Evolutionary conservation across 2,329 filamentous ascomycete species (phyloP), one percentile per base, ranked within the genome.

Genomic region (Ascochyta pisi): DNA sequence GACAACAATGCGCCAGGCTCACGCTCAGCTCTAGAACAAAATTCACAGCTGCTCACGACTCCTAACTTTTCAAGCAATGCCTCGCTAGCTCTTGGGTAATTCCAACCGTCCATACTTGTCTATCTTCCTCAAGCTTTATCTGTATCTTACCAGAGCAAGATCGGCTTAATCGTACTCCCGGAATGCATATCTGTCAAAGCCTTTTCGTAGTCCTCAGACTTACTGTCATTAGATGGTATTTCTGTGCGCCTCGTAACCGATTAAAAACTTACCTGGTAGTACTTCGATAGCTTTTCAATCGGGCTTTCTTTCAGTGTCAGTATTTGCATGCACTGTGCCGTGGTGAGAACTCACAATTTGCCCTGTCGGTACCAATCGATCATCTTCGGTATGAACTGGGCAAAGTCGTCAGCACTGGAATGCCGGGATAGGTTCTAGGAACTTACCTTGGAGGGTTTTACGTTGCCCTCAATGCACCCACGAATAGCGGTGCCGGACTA

Each of bases 281-380:
- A 55, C 24, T 42, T 50, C 8, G 37, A 16, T 8, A 55, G 31
- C 42, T 55, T 55, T 22, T 55, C 53, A 15, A 55, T 55, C 1
- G 53, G 53, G 12, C 53, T 55, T 33, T 0, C 9, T 1, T 6
- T 10, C 19, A 13, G 19, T 39, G 24, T 62, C 22, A 56, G 46
- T 5, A 29, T 4, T n/a, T 12, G 7, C 3, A 19, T 15, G 6
- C 13, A 31, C 37, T 23, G 13, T n/a, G 15, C 23, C 8, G 5
- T 1, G 13, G 9, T 8, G 12, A 15, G 1, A 42, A 49, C 61
- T 58, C 38, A 64, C 61, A 83, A 79, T 57, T 70, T 76, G 7
- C 80, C 81, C 38, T 79, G 71, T 13, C 73, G 65, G 52, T 80
- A 80, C 81, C 80, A 83, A 44, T 77, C 57, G 15, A 83, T 79